Conservation (phyloP, 257 asterid species). For the Jaltomata sinuosa region DNA sequence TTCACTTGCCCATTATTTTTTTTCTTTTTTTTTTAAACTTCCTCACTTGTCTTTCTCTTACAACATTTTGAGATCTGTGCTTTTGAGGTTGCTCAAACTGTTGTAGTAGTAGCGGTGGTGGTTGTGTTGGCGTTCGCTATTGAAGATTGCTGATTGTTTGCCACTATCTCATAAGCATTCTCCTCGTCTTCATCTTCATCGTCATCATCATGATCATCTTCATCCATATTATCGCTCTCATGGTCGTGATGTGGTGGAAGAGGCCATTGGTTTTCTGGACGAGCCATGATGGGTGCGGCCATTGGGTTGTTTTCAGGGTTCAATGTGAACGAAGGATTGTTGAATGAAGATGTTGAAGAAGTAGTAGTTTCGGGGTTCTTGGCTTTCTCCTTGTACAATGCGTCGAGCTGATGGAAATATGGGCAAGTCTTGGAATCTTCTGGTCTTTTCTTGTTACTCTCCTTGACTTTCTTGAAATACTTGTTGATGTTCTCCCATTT, state of each 20-base stretch:
- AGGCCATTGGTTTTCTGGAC: constrained; percentile 96
- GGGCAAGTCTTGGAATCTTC: constrained; percentile 94
- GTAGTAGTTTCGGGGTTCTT: constrained; percentile 13
- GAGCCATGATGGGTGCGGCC: constrained; percentile 82
- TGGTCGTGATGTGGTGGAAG: constrained; percentile 19
- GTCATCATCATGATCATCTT: constrained; percentile 19
- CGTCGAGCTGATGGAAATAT: constrained; percentile 76
- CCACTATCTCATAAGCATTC: constrained; percentile 53
- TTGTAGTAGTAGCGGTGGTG: constrained; percentile 9
- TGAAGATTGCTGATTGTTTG: constrained; percentile 46
- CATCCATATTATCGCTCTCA: constrained; percentile 24
- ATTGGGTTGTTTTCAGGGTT: constrained; percentile 30
- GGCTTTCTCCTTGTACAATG: constrained; percentile 58
- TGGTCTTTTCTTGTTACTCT: constrained; percentile 67
- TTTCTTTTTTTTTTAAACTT: background rate
- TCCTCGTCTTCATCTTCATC: constrained; percentile 39
- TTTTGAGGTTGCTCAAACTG: background rate
- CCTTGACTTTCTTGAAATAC: constrained; percentile 91
- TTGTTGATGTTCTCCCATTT: constrained; percentile 98
- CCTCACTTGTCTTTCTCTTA: background rate
- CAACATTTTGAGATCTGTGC: background rate
- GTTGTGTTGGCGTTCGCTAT: constrained; percentile 28
- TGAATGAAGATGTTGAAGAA: background rate
- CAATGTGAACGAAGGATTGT: background rate
- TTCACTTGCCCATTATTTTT: background rate